phyloP scores from a whole-genome alignment of 2,329 filamentous ascomycete genomes.

The Sporothrix pseudoabietina region DNA sequence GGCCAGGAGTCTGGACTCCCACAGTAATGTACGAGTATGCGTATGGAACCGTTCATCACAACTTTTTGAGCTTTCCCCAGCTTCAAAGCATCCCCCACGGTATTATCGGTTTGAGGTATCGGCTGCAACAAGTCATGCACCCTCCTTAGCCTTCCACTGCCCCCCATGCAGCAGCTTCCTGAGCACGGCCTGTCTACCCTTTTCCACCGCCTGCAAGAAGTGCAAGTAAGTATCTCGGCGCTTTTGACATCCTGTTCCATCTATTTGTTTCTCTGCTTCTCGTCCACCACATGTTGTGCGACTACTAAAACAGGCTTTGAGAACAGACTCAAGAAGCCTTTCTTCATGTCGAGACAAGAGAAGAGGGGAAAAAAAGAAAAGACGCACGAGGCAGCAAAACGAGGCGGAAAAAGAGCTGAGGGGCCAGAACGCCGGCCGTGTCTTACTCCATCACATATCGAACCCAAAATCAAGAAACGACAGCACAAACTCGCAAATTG shows the following conservation, averaged over 20 bases:
- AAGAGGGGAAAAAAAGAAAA: neutral
- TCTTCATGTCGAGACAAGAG: neutral
- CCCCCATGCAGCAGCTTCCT: neutral
- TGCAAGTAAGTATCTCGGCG: neutral
- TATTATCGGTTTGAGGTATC: neutral
- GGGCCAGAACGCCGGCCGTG: conserved; percentile 4
- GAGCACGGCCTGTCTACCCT: neutral
- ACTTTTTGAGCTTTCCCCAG: conserved; percentile 1
- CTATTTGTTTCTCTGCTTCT: neutral
- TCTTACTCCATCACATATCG: neutral
- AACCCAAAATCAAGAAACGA: neutral
- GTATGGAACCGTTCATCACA: neutral
- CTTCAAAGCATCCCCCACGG: neutral
- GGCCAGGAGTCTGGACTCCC: conserved; percentile 9
- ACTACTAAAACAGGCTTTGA: conserved; percentile 25
- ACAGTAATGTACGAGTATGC: neutral
- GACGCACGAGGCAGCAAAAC: neutral
- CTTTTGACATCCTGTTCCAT: neutral
- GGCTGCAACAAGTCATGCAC: neutral
- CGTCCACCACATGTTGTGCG: conserved; percentile 13
- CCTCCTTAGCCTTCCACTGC: neutral
- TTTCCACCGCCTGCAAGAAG: neutral
- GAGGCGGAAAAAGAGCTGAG: neutral
- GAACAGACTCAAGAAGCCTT: neutral
- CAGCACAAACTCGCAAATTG: neutral